phyloP scores from a whole-genome alignment of 768 basidiomycete species.

The Kwoniella pini region DNA sequence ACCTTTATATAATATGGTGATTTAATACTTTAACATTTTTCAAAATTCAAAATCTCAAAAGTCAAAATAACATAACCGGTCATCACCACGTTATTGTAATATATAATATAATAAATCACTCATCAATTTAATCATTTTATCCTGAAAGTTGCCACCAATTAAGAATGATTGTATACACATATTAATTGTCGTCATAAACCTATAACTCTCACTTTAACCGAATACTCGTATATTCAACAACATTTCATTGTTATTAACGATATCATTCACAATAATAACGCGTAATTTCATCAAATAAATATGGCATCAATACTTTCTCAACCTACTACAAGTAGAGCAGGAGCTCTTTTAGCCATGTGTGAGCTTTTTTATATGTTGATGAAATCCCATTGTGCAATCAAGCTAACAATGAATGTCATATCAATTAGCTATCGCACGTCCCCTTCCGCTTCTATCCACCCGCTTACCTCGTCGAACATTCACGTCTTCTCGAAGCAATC shows the following conservation, averaged over 20 bases:
- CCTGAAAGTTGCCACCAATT: neutral
- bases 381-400: neutral
- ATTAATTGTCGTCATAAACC: no score
- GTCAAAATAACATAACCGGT: slow-evolving; percentile 4
- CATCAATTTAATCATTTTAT: slow-evolving; percentile 15
- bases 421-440: slow-evolving; percentile 16
- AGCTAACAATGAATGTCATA: neutral
- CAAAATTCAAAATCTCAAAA: slow-evolving; percentile 11
- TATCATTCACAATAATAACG: no score
- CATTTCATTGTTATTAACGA: no score
- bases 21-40: neutral
- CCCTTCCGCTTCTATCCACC: neutral
- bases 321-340: slow-evolving; percentile 38
- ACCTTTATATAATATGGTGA: neutral
- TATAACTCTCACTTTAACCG: no score
- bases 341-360: slow-evolving; percentile 36
- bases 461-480: slow-evolving; percentile 15
- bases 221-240: neutral
- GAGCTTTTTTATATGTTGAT: slow-evolving; percentile 8
- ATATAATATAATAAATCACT: slow-evolving; percentile 10
- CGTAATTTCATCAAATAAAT: no score
- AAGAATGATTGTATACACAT: neutral
- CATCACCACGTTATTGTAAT: neutral
- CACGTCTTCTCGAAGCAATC: slow-evolving; percentile 5
- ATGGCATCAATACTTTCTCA: slow-evolving; percentile 25